phyloP scores from a whole-genome alignment of 2,329 filamentous ascomycete species.

The Colletotrichum orbiculare region DNA sequence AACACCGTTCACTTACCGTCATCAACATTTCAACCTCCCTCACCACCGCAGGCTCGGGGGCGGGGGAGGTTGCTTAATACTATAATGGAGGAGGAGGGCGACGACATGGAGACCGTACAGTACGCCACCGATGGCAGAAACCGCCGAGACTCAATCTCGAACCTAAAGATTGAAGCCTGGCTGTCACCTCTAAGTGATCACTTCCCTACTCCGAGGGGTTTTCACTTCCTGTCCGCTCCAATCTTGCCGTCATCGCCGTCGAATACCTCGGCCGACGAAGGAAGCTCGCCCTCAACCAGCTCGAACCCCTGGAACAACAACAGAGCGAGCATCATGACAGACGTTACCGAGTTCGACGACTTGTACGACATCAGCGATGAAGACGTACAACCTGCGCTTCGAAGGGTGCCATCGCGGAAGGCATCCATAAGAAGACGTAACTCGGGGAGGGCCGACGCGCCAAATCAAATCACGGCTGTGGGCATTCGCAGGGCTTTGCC shows the following conservation, averaged over 20 bases:
- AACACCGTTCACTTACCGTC: constrained; percentile 54
- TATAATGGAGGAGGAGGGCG: constrained; percentile 69
- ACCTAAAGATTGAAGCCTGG: constrained; percentile 68
- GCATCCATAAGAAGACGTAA: constrained; percentile 55
- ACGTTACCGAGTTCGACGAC: constrained; percentile 83
- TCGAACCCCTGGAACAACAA: constrained; percentile 71
- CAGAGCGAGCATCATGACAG: constrained; percentile 70
- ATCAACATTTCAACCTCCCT: constrained; percentile 57
- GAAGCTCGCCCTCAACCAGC: constrained; percentile 64
- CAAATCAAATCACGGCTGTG: constrained; percentile 43
- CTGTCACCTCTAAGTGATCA: constrained; percentile 70
- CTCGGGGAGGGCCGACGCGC: constrained; percentile 42
- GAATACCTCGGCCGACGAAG: constrained; percentile 61
- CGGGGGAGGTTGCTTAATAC: constrained; percentile 68
- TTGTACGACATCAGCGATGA: constrained; percentile 89
- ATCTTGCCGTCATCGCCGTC: constrained; percentile 72
- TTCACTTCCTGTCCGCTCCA: constrained; percentile 72
- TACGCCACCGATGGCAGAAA: constrained; percentile 39
- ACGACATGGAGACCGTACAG: constrained; percentile 53
- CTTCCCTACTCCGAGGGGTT: constrained; percentile 78
- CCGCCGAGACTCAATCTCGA: constrained; percentile 46
- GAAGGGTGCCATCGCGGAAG: constrained; percentile 40
- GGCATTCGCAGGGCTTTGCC: constrained; percentile 52
- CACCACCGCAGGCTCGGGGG: constrained; percentile 68
- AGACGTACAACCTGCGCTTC: constrained; percentile 60